A percentile compares a stretch with the other conserved stretches of the same genome.
These are phyloP conservation scores for Pythium aquatile DNA, from an alignment of 352 stramenopile species.

Conservation along the genomic window DNA sequence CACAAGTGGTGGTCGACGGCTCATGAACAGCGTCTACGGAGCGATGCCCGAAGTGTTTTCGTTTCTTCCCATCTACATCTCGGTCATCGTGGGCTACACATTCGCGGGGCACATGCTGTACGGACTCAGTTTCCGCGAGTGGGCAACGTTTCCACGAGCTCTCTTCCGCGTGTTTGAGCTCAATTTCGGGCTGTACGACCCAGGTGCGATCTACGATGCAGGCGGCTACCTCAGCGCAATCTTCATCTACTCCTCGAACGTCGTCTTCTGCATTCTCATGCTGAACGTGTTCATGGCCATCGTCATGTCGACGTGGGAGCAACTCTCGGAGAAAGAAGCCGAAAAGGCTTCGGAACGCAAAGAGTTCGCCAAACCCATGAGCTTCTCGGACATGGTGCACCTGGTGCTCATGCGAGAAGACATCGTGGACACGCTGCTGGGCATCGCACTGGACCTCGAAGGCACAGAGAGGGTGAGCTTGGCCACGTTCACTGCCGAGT, in stretches of 20 bases:
- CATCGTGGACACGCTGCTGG: conserved; percentile 55
- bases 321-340: conserved; percentile 49
- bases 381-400: conserved; percentile 42
- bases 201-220: conserved; percentile 64
- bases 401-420: conserved; percentile 61
- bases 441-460: conserved; percentile 50
- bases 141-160: conserved; percentile 55
- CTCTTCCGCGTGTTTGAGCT: conserved; percentile 74
- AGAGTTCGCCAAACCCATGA: conserved; percentile 43
- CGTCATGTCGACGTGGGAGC: conserved; percentile 72
- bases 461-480: conserved; percentile 36
- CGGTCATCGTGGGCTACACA: conserved; percentile 65
- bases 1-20: conserved; percentile 52
- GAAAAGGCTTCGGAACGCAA: conserved; percentile 46
- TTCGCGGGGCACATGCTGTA: conserved; percentile 73
- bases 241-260: conserved; percentile 68
- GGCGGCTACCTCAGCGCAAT: conserved; percentile 58
- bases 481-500: conserved; percentile 38
- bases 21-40: conserved; percentile 70
- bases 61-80: conserved; percentile 67
- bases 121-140: conserved; percentile 58
- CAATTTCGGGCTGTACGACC: conserved; percentile 71
- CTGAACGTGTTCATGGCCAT: conserved; percentile 81
- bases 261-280: conserved; percentile 77
- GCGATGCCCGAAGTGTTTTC: conserved; percentile 72